phyloP scores from a whole-genome alignment of 73 alveolate species.

The Paramecium octaurelia region DNA sequence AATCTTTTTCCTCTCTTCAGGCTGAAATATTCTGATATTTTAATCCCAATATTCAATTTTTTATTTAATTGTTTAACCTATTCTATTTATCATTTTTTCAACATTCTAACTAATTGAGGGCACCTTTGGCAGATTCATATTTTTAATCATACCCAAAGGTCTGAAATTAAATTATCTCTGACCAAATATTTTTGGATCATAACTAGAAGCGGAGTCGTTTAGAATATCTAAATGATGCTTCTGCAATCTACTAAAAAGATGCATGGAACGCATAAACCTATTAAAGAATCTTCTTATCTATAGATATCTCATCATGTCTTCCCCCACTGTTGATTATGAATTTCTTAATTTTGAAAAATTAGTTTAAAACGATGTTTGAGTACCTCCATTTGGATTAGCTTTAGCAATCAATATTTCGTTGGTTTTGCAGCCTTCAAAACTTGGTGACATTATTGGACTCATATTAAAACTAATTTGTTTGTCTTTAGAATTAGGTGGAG shows the following conservation, averaged over 20 bases:
- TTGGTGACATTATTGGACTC: neutral
- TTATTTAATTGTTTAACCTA: neutral
- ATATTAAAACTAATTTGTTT: neutral
- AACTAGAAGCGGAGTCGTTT: neutral
- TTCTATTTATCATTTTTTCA: neutral
- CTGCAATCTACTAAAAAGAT: neutral
- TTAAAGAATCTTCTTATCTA: conserved; percentile 12
- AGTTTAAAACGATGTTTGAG: neutral
- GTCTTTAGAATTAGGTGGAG: conserved; percentile 41
- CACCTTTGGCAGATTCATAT: neutral
- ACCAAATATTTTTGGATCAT: conserved; percentile 40
- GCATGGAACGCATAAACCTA: conserved; percentile 4
- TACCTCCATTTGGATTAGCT: neutral
- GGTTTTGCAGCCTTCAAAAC: neutral
- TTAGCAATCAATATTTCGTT: neutral
- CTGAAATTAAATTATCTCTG: conserved; percentile 2
- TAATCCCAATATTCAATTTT: conserved; percentile 32
- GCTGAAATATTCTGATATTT: neutral
- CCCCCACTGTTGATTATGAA: neutral
- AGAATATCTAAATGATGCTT: conserved; percentile 7
- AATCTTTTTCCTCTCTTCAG: conserved; percentile 12
- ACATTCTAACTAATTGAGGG: neutral
- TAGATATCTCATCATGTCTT: neutral
- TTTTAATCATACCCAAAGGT: conserved; percentile 10
- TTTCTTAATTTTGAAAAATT: neutral